Evolutionary conservation across 306 rosid genomes (phyloP), one percentile per base, ranked within the genome.

Genomic region (Begonia masoniana): DNA sequence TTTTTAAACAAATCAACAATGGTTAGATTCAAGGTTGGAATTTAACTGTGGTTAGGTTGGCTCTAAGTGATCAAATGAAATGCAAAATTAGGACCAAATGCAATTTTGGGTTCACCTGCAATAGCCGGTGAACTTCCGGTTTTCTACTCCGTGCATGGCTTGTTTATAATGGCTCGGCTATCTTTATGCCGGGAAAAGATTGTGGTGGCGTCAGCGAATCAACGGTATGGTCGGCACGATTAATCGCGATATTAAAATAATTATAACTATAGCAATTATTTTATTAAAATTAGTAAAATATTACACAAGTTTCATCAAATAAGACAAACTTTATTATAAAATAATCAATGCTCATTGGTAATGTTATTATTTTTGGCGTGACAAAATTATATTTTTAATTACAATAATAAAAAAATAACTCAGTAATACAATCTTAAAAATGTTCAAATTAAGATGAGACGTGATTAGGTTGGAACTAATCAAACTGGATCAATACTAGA

Each of bases 31-130:
- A 17, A 43, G 57, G 65, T 61, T 61, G 52, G 57, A 51, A 12
- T 42, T 41, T 52, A 57, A 61, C 65, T 51, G 58, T 42, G 65
- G 65, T 61, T 61, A 61, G 65, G 65, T 61, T 13, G 15, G 16
- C 24, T 26, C 10, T 4, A 45, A 47, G 43, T 61, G 42, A 57
- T 9, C 31, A 52, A 51, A 23, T 35, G 23, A 61, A 61, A 61
- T 61, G 45, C 51, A 24, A 39, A 61, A 61, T 61, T 61, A 58
- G 43, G 39, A 12, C 58, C 51, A 61, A 61, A 61, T 61, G 65
- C 65, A 51, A 41, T 52, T 42, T 10, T 15, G 24, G 51, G 49
- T 45, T 55, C 65, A 51, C 57, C 57, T 57, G 26, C 50, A 41
- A 21, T 51, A 10, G 47, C 65, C 13, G 43, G 56, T 60, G 7